Conservation (phyloP, 495 filamentous ascomycete genomes). For the Filosporella fistucella region DNA sequence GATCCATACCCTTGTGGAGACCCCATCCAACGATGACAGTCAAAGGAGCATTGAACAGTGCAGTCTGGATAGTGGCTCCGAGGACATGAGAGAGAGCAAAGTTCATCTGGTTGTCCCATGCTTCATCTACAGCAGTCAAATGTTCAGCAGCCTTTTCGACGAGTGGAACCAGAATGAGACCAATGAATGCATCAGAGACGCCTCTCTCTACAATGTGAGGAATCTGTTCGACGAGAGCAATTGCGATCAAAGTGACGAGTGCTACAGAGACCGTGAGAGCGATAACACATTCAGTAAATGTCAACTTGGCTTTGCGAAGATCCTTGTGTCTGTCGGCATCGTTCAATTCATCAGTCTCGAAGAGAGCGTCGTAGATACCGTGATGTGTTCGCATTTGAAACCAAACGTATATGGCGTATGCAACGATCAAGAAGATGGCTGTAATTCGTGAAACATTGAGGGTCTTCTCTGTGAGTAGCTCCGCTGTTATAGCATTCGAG, state of each 20-base stretch:
- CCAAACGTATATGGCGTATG: constrained; percentile 73
- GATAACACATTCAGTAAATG: constrained; percentile 66
- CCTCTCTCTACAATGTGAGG: constrained; percentile 57
- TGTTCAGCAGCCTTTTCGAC: constrained; percentile 94
- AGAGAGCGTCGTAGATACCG: constrained; percentile 64
- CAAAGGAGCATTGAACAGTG: constrained; percentile 81
- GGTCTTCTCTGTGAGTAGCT: constrained; percentile 40
- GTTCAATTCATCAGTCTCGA: constrained; percentile 64
- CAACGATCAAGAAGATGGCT: constrained; percentile 71
- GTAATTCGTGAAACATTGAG: constrained; percentile 70
- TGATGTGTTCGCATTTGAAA: constrained; percentile 86
- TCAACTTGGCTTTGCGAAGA: constrained; percentile 62
- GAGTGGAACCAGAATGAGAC: constrained; percentile 72
- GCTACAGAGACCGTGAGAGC: constrained; percentile 63
- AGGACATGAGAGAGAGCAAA: constrained; percentile 89
- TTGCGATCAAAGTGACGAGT: constrained; percentile 74
- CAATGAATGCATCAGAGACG: constrained; percentile 76
- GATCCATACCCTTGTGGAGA: constrained; percentile 61
- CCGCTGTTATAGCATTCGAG: constrained; percentile 25
- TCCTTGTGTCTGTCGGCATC: constrained; percentile 68
- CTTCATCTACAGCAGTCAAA: constrained; percentile 85
- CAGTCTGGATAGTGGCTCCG: constrained; percentile 84
- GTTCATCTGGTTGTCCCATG: constrained; percentile 83
- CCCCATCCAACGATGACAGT: constrained; percentile 85
- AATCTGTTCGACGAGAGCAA: constrained; percentile 80